Evolutionary conservation across 768 basidiomycete species (phyloP).

Genomic region (Auricularia auricula-judae): DNA sequence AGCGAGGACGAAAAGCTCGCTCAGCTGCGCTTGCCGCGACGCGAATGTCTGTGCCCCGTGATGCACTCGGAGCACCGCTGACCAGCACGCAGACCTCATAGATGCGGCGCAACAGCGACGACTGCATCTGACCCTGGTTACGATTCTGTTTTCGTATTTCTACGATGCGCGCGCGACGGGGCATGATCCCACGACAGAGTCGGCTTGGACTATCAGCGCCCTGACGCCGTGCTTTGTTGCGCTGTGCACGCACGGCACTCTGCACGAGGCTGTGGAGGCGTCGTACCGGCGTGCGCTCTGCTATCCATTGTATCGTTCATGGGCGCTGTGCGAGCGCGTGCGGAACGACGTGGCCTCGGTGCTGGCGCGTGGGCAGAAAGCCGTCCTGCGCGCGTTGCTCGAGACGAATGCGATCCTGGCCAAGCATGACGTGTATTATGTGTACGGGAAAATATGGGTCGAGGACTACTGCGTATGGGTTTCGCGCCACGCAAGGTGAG

Average conservation of each 20-base stretch:
- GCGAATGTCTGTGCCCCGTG: conserved; percentile 32
- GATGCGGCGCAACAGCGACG: conserved; percentile 42
- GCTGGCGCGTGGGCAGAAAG: conserved; percentile 50
- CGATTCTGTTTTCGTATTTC: conserved; percentile 66
- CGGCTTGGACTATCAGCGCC: conserved; percentile 73
- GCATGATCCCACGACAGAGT: conserved; percentile 74
- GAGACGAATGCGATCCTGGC: conserved; percentile 66
- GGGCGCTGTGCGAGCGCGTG: conserved; percentile 59
- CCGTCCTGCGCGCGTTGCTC: conserved; percentile 52
- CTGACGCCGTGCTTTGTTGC: conserved; percentile 75
- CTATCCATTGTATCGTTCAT: conserved; percentile 76
- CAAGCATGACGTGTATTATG: conserved; percentile 75
- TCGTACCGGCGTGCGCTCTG: conserved; percentile 67
- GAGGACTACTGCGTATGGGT: conserved; percentile 81
- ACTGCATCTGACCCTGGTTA: conserved; percentile 59
- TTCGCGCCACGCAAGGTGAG: conserved; percentile 54
- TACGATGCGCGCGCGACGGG: conserved; percentile 75
- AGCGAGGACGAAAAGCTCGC: conserved; percentile 61
- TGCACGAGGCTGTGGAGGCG: conserved; percentile 40
- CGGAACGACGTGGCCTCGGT: conserved; percentile 48
- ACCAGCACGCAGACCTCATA: conserved; percentile 42
- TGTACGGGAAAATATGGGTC: conserved; percentile 82
- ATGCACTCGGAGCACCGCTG: not conserved
- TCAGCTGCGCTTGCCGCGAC: conserved; percentile 46
- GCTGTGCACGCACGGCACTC: conserved; percentile 42